Evolutionary conservation across 2,329 filamentous ascomycete species (phyloP).

Genomic region (Ophiostoma montium): DNA sequence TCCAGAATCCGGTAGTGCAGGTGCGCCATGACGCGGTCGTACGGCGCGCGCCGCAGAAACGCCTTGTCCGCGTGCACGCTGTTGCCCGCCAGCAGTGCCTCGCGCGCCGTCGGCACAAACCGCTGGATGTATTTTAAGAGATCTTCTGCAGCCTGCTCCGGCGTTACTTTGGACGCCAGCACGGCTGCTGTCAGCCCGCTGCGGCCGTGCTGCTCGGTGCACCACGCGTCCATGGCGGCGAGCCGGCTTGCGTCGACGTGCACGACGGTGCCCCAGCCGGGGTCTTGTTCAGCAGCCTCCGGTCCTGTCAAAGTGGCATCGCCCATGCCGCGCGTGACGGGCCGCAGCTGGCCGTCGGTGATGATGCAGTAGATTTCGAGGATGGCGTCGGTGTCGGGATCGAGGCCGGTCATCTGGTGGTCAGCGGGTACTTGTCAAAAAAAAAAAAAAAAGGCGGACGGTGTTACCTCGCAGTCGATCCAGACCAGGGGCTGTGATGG

Average conservation of each 20-base stretch:
- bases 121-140: slow-evolving; percentile 67
- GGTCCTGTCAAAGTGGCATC: background rate
- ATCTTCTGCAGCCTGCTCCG: slow-evolving; percentile 54
- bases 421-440: background rate
- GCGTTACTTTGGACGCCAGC: slow-evolving; percentile 55
- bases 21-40: slow-evolving; percentile 56
- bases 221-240: slow-evolving; percentile 79
- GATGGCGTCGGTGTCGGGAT: slow-evolving; percentile 67
- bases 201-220: slow-evolving; percentile 59
- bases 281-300: slow-evolving; percentile 51
- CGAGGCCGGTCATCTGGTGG: slow-evolving; percentile 74
- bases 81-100: slow-evolving; percentile 74
- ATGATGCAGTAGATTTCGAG: slow-evolving; percentile 88
- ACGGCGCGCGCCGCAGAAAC: slow-evolving; percentile 66
- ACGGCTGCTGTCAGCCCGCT: slow-evolving; percentile 74
- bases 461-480: slow-evolving; percentile 13
- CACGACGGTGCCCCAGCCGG: slow-evolving; percentile 68
- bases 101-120: slow-evolving; percentile 51
- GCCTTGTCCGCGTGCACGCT: slow-evolving; percentile 80
- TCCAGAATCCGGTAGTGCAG: slow-evolving; percentile 86
- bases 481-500: slow-evolving; percentile 9
- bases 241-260: slow-evolving; percentile 55
- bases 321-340: background rate
- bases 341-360: slow-evolving; percentile 57
- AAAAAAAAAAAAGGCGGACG: too few species aligned